Evolutionary conservation across 2,329 filamentous ascomycete genomes (phyloP).

Genomic region (Colletotrichum paranaense): DNA sequence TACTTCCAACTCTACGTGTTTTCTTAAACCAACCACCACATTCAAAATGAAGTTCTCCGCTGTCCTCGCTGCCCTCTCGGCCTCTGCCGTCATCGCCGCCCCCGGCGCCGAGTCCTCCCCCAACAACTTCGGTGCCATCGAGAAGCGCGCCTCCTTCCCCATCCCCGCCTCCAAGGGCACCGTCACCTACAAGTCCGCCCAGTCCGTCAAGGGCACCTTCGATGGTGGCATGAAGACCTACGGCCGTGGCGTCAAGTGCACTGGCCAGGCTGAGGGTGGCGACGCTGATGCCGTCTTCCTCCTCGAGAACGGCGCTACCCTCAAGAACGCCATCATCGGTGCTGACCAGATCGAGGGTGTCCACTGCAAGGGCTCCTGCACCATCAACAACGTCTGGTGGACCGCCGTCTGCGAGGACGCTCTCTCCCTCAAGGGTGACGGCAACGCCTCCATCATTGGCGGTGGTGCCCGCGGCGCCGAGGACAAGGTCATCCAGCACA

Average conservation of each 20-base stretch:
- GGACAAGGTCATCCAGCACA: conserved; percentile 37
- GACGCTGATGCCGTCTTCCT: conserved; percentile 56
- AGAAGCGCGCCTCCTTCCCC: conserved; percentile 41
- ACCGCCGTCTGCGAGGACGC: conserved; percentile 55
- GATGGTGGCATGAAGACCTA: conserved; percentile 46
- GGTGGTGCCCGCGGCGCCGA: conserved; percentile 32
- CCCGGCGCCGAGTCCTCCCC: conserved; percentile 28
- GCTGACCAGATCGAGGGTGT: conserved; percentile 57
- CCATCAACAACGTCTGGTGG: conserved; percentile 60
- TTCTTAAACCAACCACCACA: conserved; percentile 25
- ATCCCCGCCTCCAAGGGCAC: conserved; percentile 43
- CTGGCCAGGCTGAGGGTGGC: conserved; percentile 54
- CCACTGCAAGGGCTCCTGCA: conserved; percentile 57
- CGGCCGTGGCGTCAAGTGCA: conserved; percentile 54
- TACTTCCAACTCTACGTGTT: conserved; percentile 21
- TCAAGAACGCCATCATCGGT: conserved; percentile 59
- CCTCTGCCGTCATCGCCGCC: conserved; percentile 37
- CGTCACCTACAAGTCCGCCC: conserved; percentile 38
- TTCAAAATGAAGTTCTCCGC: conserved; percentile 41
- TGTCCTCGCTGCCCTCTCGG: conserved; percentile 38
- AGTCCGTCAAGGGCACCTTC: conserved; percentile 40
- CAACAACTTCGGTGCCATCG: conserved; percentile 29
- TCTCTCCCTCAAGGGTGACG: conserved; percentile 32
- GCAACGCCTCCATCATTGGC: conserved; percentile 34
- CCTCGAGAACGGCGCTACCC: conserved; percentile 53